Evolutionary conservation across 2,329 filamentous ascomycete species (phyloP).

Genomic region (Colletotrichum theobromicola): DNA sequence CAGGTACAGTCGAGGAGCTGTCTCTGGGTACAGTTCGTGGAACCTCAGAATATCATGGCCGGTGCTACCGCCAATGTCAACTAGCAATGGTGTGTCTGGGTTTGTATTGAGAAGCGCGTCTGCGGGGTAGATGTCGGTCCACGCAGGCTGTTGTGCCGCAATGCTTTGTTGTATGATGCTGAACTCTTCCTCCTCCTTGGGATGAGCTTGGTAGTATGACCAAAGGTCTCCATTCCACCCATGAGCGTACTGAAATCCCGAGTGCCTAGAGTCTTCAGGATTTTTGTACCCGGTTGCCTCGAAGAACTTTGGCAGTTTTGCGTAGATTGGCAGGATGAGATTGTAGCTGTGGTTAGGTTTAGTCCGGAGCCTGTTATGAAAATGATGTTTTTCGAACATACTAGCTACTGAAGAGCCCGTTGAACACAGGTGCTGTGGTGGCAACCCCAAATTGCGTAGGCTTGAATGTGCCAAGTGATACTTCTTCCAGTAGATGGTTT

Average conservation of each 20-base stretch:
- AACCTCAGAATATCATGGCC: neutral
- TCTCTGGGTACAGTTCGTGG: neutral
- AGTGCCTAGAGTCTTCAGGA: neutral
- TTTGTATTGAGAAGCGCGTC: neutral
- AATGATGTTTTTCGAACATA: neutral
- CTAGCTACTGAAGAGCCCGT: neutral
- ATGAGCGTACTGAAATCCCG: neutral
- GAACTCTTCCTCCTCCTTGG: neutral
- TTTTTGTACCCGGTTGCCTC: neutral
- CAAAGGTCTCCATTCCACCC: neutral
- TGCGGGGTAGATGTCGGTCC: neutral
- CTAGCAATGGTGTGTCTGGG: neutral
- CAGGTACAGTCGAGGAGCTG: neutral
- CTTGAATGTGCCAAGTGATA: neutral
- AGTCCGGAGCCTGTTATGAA: fast-evolving
- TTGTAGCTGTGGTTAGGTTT: neutral
- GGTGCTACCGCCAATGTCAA: neutral
- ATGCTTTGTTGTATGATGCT: neutral
- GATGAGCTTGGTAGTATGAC: neutral
- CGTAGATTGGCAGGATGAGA: neutral
- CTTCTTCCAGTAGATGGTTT: neutral
- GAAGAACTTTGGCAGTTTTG: neutral
- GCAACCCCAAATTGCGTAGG: neutral
- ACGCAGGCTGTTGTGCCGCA: neutral
- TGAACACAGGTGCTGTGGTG: neutral